Evolutionary conservation across 1,139 yeast species (phyloP).

Genomic region (Debaryomycetaceae sp.): DNA sequence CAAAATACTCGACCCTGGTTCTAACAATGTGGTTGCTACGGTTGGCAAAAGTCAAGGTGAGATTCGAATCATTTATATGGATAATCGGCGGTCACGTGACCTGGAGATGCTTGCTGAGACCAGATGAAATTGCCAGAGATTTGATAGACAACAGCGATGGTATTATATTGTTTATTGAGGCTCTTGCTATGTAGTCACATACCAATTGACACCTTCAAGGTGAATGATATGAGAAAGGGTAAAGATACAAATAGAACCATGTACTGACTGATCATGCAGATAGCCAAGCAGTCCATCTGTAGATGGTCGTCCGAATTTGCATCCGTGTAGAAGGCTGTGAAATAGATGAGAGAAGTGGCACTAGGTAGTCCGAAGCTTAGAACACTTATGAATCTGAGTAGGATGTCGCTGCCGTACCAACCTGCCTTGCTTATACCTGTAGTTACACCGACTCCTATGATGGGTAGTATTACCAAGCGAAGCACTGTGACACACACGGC

Average conservation of each 20-base stretch:
- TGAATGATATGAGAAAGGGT: slow-evolving; percentile 64
- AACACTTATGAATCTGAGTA: slow-evolving; percentile 62
- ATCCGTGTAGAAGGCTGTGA: slow-evolving; percentile 80
- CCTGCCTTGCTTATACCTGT: slow-evolving; percentile 43
- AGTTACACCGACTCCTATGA: slow-evolving; percentile 44
- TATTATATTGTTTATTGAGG: too few species aligned
- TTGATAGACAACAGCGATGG: too few species aligned
- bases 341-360: slow-evolving; percentile 79
- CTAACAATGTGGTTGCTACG: too few species aligned
- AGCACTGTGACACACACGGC: slow-evolving; percentile 34
- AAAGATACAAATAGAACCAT: slow-evolving; percentile 54
- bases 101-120: too few species aligned
- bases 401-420: slow-evolving; percentile 49
- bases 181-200: slow-evolving; percentile 7
- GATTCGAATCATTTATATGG: too few species aligned
- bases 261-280: slow-evolving; percentile 69
- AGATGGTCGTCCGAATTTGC: slow-evolving; percentile 56
- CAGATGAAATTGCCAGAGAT: too few species aligned
- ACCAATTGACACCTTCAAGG: slow-evolving; percentile 40
- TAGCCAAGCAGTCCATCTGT: slow-evolving; percentile 83
- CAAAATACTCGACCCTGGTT: background rate
- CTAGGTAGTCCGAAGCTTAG: slow-evolving; percentile 79
- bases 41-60: too few species aligned
- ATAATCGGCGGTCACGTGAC: too few species aligned
- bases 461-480: slow-evolving; percentile 38